Conservation (phyloP, 306 rosid species). For the Dalbergia cochinchinensis region DNA sequence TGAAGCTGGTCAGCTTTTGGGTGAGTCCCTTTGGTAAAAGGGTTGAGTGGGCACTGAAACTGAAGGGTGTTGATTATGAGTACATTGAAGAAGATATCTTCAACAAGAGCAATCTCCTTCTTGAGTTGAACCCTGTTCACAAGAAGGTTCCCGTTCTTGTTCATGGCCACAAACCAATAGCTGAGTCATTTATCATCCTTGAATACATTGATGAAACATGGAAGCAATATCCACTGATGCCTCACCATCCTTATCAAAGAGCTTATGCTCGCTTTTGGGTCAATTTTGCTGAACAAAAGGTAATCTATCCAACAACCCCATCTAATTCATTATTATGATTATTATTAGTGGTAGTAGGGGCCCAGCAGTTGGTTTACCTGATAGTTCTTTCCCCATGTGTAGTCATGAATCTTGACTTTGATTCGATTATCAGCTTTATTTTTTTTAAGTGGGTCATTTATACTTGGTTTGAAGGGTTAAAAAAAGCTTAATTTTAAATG, state of each 20-base stretch:
- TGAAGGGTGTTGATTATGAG: conserved; percentile 41
- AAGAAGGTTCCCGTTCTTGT: conserved; percentile 47
- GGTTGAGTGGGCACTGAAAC: conserved; percentile 50
- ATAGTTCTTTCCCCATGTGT: no score
- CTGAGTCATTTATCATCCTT: conserved; percentile 51
- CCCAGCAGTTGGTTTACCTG: no score
- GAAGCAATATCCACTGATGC: conserved; percentile 46
- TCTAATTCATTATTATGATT: background rate
- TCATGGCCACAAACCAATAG: background rate
- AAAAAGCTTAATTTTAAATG: no score
- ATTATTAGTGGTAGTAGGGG: no score
- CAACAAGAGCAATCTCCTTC: conserved; percentile 50
- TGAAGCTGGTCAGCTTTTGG: conserved; percentile 45
- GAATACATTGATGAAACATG: conserved; percentile 48
- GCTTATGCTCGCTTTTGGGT: conserved; percentile 51
- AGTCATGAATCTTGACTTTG: background rate
- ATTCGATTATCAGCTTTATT: no score
- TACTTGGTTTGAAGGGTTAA: no score
- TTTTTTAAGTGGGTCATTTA: no score
- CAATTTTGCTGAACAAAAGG: conserved; percentile 41
- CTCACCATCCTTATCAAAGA: conserved; percentile 50
- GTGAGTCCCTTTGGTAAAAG: conserved; percentile 46
- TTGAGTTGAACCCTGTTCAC: conserved; percentile 49
- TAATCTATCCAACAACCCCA: background rate
- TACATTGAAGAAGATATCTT: conserved; percentile 53